These are phyloP conservation scores for Colletotrichum scovillei DNA, from an alignment of 2,329 filamentous ascomycete genomes.

Conservation along the genomic window DNA sequence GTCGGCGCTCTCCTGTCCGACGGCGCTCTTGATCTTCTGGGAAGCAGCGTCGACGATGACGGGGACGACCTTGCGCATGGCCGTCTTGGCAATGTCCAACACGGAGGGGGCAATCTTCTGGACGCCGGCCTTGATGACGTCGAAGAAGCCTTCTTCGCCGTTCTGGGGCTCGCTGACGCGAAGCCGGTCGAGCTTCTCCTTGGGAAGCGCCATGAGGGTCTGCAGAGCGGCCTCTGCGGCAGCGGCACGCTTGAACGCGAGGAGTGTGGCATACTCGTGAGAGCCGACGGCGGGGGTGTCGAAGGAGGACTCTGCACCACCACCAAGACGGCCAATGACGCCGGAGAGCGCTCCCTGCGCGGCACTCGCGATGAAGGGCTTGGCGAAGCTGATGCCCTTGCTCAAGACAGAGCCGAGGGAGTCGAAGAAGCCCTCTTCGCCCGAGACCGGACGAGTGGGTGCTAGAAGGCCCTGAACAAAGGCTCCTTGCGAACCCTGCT, in stretches of 20 bases:
- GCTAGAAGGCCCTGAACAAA: neutral
- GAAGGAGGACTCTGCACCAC: neutral
- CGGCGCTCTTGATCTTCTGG: neutral
- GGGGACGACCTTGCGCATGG: neutral
- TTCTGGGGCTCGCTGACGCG: neutral
- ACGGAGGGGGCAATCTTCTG: neutral
- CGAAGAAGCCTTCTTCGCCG: neutral
- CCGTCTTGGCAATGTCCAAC: neutral
- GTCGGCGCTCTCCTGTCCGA: neutral
- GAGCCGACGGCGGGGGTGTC: neutral
- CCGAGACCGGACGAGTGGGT: neutral
- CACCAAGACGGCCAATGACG: neutral
- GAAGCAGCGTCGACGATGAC: neutral
- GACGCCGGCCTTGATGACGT: neutral
- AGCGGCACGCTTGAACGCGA: neutral
- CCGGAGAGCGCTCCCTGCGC: neutral
- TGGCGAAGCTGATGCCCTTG: neutral
- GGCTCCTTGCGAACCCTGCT: neutral
- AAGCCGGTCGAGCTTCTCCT: neutral
- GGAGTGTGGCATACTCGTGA: neutral
- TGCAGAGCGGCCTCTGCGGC: neutral
- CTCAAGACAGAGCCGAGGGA: neutral
- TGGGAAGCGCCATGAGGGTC: neutral
- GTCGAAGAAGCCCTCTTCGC: neutral
- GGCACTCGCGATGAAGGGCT: neutral